These are phyloP conservation scores for Barnettozyma hawaiiensis DNA, from an alignment of 1,139 yeast species.

Conservation along the genomic window DNA sequence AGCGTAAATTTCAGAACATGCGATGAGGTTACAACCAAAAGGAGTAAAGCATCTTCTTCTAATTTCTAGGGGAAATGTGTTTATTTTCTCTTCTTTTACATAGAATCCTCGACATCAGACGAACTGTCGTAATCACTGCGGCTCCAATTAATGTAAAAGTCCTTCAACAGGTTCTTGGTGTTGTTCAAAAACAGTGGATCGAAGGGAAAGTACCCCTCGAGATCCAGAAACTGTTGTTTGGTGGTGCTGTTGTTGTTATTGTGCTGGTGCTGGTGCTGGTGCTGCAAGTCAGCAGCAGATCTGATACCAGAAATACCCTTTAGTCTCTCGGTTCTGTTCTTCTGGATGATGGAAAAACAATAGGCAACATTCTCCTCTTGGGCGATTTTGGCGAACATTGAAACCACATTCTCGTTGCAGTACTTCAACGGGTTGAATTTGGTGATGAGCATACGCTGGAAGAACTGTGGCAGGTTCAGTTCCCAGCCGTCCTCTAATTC, in stretches of 20 bases:
- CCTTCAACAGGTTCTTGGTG: slow-evolving; percentile 49
- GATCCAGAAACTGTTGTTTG: slow-evolving; percentile 76
- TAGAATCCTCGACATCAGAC: slow-evolving; percentile 21
- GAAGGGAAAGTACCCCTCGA: slow-evolving; percentile 92
- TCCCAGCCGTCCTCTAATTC: slow-evolving; percentile 53
- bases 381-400: slow-evolving; percentile 89
- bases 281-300: slow-evolving; percentile 12
- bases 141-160: slow-evolving; percentile 78
- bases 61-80: too few relatives aligned
- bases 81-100: too few relatives aligned
- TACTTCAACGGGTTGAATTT: slow-evolving; percentile 90
- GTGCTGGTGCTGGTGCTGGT: too few relatives aligned
- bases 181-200: slow-evolving; percentile 79
- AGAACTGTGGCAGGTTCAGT: slow-evolving; percentile 74
- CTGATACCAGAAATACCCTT: slow-evolving; percentile 34
- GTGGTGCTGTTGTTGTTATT: slow-evolving; percentile 31
- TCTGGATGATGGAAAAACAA: slow-evolving; percentile 89
- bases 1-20: neutral
- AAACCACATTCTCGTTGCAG: slow-evolving; percentile 90
- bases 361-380: slow-evolving; percentile 87
- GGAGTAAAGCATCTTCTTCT: too few relatives aligned
- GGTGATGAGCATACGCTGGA: slow-evolving; percentile 80
- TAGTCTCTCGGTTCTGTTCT: slow-evolving; percentile 54
- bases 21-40: too few relatives aligned
- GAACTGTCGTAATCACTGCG: slow-evolving; percentile 59